A percentile compares a stretch with the other conserved stretches of the same genome.
These are phyloP conservation scores for Pseudozyma pruni DNA, from an alignment of 1,284 basidiomycete species.

Conservation along the genomic window DNA sequence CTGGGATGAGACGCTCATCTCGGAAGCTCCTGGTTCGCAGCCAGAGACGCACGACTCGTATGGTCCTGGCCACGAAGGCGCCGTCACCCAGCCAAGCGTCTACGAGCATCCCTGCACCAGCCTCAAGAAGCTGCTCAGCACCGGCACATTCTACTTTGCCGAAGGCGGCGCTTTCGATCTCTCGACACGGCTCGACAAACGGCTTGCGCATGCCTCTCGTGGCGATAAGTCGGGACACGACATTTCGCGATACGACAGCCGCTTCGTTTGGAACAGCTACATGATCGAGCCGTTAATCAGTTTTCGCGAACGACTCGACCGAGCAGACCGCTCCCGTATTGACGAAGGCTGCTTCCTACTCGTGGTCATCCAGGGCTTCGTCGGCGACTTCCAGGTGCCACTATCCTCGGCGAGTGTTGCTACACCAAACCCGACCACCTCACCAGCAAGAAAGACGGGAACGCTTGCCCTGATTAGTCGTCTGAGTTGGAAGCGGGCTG, in stretches of 20 bases:
- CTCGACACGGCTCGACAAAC: conserved; percentile 53
- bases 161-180: conserved; percentile 85
- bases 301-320: conserved; percentile 80
- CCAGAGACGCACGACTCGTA: conserved; percentile 42
- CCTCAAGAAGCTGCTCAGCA: conserved; percentile 88
- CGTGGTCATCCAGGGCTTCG: conserved; percentile 91
- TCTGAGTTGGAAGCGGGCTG: conserved; percentile 92
- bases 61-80: conserved; percentile 32
- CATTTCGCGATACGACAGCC: conserved; percentile 67
- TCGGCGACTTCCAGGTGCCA: conserved; percentile 75
- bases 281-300: conserved; percentile 82
- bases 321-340: conserved; percentile 76
- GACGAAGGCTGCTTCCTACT: conserved; percentile 72
- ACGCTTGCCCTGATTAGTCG: conserved; percentile 84
- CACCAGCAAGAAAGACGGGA: conserved; percentile 2
- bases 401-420: conserved; percentile 63
- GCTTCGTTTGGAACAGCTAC: conserved; percentile 81
- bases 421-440: conserved; percentile 71
- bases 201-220: conserved; percentile 69
- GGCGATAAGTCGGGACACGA: conserved; percentile 41
- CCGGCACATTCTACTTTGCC: conserved; percentile 93
- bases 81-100: conserved; percentile 42
- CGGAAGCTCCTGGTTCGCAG: conserved; percentile 24
- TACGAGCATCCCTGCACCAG: conserved; percentile 91
- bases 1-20: conserved; percentile 55